A percentile compares a stretch with the other conserved stretches of the same genome.
These are phyloP conservation scores for Malassezia sp. DNA, from an alignment of 1,284 basidiomycete species.

Conservation along the genomic window DNA sequence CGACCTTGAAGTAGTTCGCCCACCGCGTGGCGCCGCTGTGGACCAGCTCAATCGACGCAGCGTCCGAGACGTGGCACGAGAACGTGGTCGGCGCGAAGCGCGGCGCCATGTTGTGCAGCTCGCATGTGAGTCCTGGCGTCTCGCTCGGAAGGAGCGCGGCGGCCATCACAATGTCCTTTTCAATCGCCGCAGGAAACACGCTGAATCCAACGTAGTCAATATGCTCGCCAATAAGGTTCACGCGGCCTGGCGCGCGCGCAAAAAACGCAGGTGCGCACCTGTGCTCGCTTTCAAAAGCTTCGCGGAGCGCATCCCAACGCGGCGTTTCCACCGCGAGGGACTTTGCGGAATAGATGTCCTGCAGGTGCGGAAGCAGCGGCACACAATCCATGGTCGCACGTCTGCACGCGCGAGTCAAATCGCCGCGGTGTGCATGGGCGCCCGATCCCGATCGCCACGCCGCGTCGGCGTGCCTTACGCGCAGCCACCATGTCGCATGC, in stretches of 20 bases:
- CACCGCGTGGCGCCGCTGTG: slow-evolving; percentile 33
- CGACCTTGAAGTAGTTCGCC: slow-evolving; percentile 46
- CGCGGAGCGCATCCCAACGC: slow-evolving; percentile 28
- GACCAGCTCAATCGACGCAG: slow-evolving; percentile 21
- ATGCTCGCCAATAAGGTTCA: slow-evolving; percentile 45
- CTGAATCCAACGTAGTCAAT: slow-evolving; percentile 43
- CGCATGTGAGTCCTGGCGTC: slow-evolving; percentile 6
- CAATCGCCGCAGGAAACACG: slow-evolving; percentile 42
- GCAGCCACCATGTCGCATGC: slow-evolving; percentile 11
- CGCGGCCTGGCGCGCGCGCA: slow-evolving; percentile 41
- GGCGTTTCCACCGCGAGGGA: slow-evolving; percentile 20
- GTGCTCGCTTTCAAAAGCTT: slow-evolving; percentile 20
- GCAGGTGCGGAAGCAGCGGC: slow-evolving; percentile 26
- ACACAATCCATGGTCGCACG: slow-evolving; percentile 23
- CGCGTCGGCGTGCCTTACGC: background rate
- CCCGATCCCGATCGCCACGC: background rate
- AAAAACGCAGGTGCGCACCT: slow-evolving; percentile 27
- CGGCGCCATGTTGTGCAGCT: slow-evolving; percentile 28
- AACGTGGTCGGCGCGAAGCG: slow-evolving; percentile 27
- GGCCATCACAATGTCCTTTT: slow-evolving; percentile 45
- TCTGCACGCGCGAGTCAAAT: too few relatives aligned
- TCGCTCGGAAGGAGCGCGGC: slow-evolving; percentile 18
- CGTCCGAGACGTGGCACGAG: slow-evolving; percentile 18
- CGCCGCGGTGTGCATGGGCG: background rate
- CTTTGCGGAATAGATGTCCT: slow-evolving; percentile 29